A percentile compares a stretch with the other conserved stretches of the same genome.
These are phyloP conservation scores for Dactylorhiza incarnata DNA, from an alignment of 106 monocot genomes.

Conservation along the genomic window DNA sequence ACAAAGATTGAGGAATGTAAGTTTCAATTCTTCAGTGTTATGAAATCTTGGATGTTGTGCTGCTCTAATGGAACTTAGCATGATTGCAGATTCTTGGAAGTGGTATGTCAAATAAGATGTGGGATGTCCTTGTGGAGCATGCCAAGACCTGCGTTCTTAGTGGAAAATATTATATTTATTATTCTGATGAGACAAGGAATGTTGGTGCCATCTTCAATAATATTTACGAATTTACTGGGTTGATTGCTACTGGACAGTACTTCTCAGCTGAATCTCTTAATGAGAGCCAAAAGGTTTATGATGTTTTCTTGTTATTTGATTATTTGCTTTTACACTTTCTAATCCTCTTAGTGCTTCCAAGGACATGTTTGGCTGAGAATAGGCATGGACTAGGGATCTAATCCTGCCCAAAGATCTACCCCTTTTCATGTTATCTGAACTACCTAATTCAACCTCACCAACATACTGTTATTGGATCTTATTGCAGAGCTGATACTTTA, in stretches of 20 bases:
- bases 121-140: slow-evolving; percentile 61
- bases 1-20: slow-evolving; percentile 43
- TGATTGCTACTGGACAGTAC: slow-evolving; percentile 44
- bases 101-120: slow-evolving; percentile 40
- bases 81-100: slow-evolving; percentile 52
- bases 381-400: neutral
- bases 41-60: neutral
- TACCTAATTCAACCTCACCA: neutral
- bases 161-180: slow-evolving; percentile 59
- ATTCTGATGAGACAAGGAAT: slow-evolving; percentile 48
- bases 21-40: neutral
- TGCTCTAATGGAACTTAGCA: neutral
- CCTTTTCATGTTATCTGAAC: neutral
- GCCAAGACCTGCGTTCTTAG: slow-evolving; percentile 55
- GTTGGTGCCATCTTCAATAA: slow-evolving; percentile 59
- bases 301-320: neutral
- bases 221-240: slow-evolving; percentile 58
- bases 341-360: slow-evolving; percentile 7
- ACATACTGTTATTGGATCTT: no score
- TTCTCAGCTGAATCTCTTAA: slow-evolving; percentile 27
- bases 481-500: no score
- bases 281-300: slow-evolving; percentile 49
- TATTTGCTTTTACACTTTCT: neutral
- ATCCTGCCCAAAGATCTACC: neutral
- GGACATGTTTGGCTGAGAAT: slow-evolving; percentile 22